A percentile compares a stretch with the other conserved stretches of the same genome.
phyloP scores from a whole-genome alignment of 2,329 filamentous ascomycete species.

The Chrysosporium keratinophilum region DNA sequence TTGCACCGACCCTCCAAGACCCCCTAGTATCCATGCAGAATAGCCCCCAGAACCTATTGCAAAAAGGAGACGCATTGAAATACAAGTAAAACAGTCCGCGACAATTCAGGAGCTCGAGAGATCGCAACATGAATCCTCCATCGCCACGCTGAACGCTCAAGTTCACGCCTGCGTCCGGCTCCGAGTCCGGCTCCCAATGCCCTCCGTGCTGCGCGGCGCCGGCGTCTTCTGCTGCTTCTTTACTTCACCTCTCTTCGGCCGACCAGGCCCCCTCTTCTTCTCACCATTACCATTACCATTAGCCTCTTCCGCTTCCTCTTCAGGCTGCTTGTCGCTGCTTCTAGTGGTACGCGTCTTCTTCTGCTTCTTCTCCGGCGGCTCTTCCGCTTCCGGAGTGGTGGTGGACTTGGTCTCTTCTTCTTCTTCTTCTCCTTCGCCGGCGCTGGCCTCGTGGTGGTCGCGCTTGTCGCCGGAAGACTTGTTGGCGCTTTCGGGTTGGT shows the following conservation, averaged over 20 bases:
- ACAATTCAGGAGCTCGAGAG: too few species aligned
- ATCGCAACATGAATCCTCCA: too few species aligned
- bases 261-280: constrained; percentile 24
- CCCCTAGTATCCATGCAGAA: too few species aligned
- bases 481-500: background rate
- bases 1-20: too few species aligned
- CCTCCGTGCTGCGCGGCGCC: constrained; percentile 21
- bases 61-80: too few species aligned
- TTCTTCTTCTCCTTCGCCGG: constrained; percentile 7
- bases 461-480: constrained; percentile 21
- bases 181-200: constrained; percentile 32
- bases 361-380: constrained; percentile 28
- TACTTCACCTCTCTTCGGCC: constrained; percentile 24
- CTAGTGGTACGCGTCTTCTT: constrained; percentile 18
- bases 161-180: constrained; percentile 28
- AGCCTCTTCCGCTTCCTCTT: constrained; percentile 8
- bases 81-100: too few species aligned
- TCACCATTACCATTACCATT: constrained; percentile 16
- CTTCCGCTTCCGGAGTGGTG: constrained; percentile 5
- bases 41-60: too few species aligned
- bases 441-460: constrained; percentile 16
- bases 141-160: too few species aligned
- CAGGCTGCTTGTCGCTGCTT: constrained; percentile 15
- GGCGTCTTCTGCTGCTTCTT: constrained; percentile 14
- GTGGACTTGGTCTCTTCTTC: too few species aligned